Evolutionary conservation across 768 basidiomycete genomes (phyloP).

Genomic region (Dacryopinax primogenitus): DNA sequence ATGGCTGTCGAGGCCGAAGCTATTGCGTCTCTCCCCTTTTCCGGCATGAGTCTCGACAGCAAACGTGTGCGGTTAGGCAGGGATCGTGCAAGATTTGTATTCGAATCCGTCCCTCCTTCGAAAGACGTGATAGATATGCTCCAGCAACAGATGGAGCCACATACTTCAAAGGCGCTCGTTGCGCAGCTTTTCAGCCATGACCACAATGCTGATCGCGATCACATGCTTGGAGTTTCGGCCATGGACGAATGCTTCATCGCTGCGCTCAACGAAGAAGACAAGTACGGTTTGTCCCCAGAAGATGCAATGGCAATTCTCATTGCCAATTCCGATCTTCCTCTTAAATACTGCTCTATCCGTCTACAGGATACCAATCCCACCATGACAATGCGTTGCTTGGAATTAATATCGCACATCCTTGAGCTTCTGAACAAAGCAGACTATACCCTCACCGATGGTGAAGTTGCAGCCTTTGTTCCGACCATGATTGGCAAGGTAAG

Average conservation of each 20-base stretch:
- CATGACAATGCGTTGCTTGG: conserved; percentile 73
- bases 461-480: conserved; percentile 78
- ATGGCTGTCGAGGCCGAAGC: not conserved
- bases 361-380: conserved; percentile 85
- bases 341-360: conserved; percentile 89
- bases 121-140: conserved; percentile 79
- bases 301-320: conserved; percentile 52
- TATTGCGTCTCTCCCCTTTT: conserved; percentile 30
- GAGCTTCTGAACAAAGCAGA: conserved; percentile 57
- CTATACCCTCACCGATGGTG: conserved; percentile 71
- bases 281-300: conserved; percentile 33
- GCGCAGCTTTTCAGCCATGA: conserved; percentile 83
- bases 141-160: conserved; percentile 83
- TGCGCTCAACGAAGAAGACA: conserved; percentile 45
- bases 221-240: conserved; percentile 58
- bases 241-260: conserved; percentile 64
- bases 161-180: conserved; percentile 61
- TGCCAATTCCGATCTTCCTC: conserved; percentile 77
- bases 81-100: conserved; percentile 71
- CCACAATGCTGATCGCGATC: conserved; percentile 89
- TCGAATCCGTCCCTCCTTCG: conserved; percentile 68
- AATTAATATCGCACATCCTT: conserved; percentile 67
- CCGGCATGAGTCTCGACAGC: conserved; percentile 43
- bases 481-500: conserved; percentile 77
- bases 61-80: conserved; percentile 58